Evolutionary conservation across 179 eudicot species (phyloP), one percentile per base, ranked within the genome.

Genomic region (Vitellaria paradoxa): DNA sequence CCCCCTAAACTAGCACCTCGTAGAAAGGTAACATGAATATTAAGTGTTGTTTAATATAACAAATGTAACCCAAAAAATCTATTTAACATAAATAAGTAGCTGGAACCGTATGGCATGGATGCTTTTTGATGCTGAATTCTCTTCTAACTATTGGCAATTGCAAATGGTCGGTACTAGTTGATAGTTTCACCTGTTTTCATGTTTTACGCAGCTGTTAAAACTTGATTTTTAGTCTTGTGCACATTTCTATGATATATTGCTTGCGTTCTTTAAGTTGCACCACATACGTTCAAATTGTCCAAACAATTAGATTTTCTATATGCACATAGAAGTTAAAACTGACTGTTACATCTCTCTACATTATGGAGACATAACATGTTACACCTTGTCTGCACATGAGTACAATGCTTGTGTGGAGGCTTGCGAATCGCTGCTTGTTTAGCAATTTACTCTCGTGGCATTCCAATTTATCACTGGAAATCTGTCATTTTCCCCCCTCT

Each of bases 1-100:
- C 97, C 98, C 75, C 98, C 98, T 47, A 94, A 92, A 82, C 83
- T 94, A 70, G 98, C 98, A 78, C 98, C 98, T 76, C 85, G 90
- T 50, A 92, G 78, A 80, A 88, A 92, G 93, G 98, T 94, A 81
- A 47, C 17, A 59, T 60, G 49, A 42, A 42, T 42, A 42, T 42
- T 42, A 42, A 13, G 76, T 53, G 21, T 26, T 65, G 42, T 64
- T 37, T 12, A 63, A 12, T 49, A 20, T 9, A 20, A 50, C 60
- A 62, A 21, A 24, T 10, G 66, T 0, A 24, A 6, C 24, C 21
- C 3, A 62, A 21, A 0, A 10, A 21, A 9, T 3, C 4, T 21
- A 21, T 24, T 62, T 8, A 9, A 21, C 24, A 5, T 59, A 62
- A 62, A 21, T 6, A 37, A 67, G 70, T 2, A 67, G 18, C 45